Conservation (phyloP, 257 asterid genomes). For the Eustoma russellianum region DNA sequence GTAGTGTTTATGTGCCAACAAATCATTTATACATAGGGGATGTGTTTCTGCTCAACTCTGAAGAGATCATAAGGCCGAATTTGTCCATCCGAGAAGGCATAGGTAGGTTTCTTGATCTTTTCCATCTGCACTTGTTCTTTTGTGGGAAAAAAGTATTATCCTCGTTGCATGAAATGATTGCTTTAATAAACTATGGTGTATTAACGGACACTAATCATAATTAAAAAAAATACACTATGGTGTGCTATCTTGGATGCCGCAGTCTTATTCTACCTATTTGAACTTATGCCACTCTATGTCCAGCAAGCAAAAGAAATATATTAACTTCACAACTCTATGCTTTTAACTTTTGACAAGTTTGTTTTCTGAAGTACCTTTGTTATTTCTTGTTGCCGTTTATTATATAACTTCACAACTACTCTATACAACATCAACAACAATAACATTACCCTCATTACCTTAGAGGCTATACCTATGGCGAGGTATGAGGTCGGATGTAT, state of each 20-base stretch:
- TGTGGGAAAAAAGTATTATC: neutral
- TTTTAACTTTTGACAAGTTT: too few species aligned
- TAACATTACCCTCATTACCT: too few species aligned
- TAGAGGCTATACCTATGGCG: too few species aligned
- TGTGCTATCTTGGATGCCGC: neutral
- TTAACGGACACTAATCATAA: too few species aligned
- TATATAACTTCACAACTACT: neutral
- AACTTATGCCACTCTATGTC: neutral
- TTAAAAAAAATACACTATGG: too few species aligned
- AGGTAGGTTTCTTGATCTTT: conserved; percentile 31
- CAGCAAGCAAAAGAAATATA: neutral
- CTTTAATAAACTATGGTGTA: neutral
- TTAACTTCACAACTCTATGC: too few species aligned
- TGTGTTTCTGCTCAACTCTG: conserved; percentile 60
- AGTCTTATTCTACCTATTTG: neutral
- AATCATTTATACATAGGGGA: conserved; percentile 87
- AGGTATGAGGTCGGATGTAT: too few species aligned
- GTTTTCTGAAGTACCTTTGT: too few species aligned
- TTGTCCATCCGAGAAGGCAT: conserved; percentile 85
- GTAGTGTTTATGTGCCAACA: conserved; percentile 81
- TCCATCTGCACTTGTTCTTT: conserved; percentile 2
- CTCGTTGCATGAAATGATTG: neutral
- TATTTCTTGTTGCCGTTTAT: too few species aligned
- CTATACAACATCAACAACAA: too few species aligned
- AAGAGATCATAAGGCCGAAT: conserved; percentile 77